phyloP scores from a whole-genome alignment of 2,329 filamentous ascomycete species.

The Rutstroemia sp. region DNA sequence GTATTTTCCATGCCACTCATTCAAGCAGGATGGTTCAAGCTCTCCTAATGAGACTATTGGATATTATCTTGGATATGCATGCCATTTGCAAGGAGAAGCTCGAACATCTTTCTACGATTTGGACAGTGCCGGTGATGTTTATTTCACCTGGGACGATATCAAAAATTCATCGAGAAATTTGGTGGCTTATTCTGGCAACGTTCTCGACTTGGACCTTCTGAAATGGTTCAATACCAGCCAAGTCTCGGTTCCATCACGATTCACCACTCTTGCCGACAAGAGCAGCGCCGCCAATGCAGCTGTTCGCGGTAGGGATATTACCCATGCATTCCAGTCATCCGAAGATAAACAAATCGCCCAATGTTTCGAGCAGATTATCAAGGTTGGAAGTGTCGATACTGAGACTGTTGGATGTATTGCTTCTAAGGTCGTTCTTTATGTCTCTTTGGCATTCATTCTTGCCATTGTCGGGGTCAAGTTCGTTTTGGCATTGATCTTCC shows the following conservation, averaged over 20 bases:
- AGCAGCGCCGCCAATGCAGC: constrained; percentile 49
- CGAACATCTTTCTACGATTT: constrained; percentile 73
- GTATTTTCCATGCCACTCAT: constrained; percentile 92
- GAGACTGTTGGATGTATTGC: constrained; percentile 96
- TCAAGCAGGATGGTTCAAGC: constrained; percentile 88
- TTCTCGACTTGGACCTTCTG: constrained; percentile 82
- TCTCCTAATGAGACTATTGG: constrained; percentile 65
- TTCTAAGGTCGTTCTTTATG: constrained; percentile 92
- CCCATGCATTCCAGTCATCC: constrained; percentile 73
- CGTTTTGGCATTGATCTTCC: constrained; percentile 80
- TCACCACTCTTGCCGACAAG: constrained; percentile 71
- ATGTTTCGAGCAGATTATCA: constrained; percentile 90
- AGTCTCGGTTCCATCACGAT: constrained; percentile 67
- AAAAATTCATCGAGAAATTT: constrained; percentile 84
- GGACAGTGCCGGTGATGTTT: constrained; percentile 71
- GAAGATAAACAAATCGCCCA: constrained; percentile 74
- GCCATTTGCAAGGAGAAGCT: constrained; percentile 67
- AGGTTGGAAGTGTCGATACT: constrained; percentile 91
- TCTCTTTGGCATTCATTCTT: constrained; percentile 85
- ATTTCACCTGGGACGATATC: constrained; percentile 92
- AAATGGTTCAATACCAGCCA: constrained; percentile 83
- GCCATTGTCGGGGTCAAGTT: constrained; percentile 84
- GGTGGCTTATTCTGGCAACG: constrained; percentile 88
- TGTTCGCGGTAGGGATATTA: constrained; percentile 80
- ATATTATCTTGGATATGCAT: constrained; percentile 79